Conservation (phyloP, 2,329 filamentous ascomycete genomes). For the Pseudocercospora vitis region DNA sequence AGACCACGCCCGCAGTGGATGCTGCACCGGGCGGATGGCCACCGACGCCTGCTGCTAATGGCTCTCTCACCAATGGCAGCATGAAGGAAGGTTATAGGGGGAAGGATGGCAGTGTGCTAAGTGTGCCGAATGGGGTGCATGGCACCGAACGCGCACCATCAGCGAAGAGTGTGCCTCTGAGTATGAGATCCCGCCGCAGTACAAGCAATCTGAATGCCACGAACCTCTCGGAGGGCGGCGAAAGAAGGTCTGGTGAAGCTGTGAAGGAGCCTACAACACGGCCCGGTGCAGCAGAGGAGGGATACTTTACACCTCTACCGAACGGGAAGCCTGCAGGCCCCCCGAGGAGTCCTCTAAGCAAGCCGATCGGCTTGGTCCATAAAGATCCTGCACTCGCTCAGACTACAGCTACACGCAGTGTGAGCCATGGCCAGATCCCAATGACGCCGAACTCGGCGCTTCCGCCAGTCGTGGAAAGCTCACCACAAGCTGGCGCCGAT, state of each 20-base stretch:
- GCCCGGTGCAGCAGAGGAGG: slow-evolving; percentile 43
- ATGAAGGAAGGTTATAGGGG: slow-evolving; percentile 41
- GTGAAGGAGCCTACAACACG: slow-evolving; percentile 30
- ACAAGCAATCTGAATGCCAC: slow-evolving; percentile 25
- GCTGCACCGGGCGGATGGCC: slow-evolving; percentile 33
- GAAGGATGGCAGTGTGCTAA: slow-evolving; percentile 34
- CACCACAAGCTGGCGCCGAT: slow-evolving; percentile 25
- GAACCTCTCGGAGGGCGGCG: slow-evolving; percentile 28
- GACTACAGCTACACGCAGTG: slow-evolving; percentile 17
- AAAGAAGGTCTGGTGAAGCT: slow-evolving; percentile 35
- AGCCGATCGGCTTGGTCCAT: slow-evolving; percentile 23
- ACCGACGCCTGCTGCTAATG: slow-evolving; percentile 36
- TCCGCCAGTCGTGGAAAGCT: slow-evolving; percentile 34
- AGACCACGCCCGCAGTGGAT: slow-evolving; percentile 27
- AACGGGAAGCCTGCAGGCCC: slow-evolving; percentile 40
- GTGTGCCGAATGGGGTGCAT: slow-evolving; percentile 27
- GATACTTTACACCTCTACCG: slow-evolving; percentile 46
- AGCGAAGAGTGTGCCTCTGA: slow-evolving; percentile 41
- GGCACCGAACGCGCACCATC: slow-evolving; percentile 31
- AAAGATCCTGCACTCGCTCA: slow-evolving; percentile 19
- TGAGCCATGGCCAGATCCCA: slow-evolving; percentile 24
- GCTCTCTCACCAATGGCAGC: slow-evolving; percentile 39
- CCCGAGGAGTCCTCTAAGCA: slow-evolving; percentile 34
- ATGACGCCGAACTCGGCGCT: slow-evolving; percentile 29
- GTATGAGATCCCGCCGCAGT: slow-evolving; percentile 33